phyloP scores from a whole-genome alignment of 371 early-diverging fungal species.

The Apophysomyces sp. region DNA sequence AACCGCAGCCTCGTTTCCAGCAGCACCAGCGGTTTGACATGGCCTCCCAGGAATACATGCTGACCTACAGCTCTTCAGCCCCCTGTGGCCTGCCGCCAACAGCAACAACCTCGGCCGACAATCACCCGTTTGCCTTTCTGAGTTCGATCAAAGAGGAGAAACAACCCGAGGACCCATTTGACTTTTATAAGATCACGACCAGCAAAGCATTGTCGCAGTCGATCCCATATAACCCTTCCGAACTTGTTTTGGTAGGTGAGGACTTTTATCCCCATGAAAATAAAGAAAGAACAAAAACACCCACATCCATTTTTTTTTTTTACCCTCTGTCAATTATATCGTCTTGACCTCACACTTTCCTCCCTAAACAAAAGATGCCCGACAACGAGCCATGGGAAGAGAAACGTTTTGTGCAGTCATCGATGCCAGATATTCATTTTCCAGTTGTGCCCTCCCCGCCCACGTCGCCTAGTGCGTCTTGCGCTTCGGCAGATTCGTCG shows the following conservation, averaged over 20 bases:
- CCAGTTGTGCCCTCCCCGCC: conserved; percentile 1
- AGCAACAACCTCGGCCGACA: not conserved
- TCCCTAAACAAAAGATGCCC: not conserved
- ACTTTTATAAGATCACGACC: not conserved
- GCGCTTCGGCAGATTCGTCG: conserved; percentile 23
- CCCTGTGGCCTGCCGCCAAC: not conserved
- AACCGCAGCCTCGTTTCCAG: too few species aligned
- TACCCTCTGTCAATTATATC: not conserved
- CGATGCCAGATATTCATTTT: not conserved
- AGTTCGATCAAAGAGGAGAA: not conserved
- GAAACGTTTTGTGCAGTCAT: not conserved
- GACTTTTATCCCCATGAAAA: not conserved
- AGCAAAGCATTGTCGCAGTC: not conserved
- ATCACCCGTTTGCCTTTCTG: not conserved
- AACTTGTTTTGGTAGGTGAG: conserved; percentile 3
- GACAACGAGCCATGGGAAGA: not conserved
- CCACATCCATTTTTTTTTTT: not conserved
- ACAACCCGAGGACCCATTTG: not conserved
- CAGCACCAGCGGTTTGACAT: not conserved
- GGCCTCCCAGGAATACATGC: not conserved
- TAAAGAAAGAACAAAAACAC: not conserved
- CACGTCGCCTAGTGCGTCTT: conserved; percentile 14
- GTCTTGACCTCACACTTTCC: not conserved
- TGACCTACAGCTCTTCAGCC: not conserved
- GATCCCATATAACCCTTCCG: not conserved